Evolutionary conservation across 768 basidiomycete genomes (phyloP), one percentile per base, ranked within the genome.

Genomic region (Epithele typhae): DNA sequence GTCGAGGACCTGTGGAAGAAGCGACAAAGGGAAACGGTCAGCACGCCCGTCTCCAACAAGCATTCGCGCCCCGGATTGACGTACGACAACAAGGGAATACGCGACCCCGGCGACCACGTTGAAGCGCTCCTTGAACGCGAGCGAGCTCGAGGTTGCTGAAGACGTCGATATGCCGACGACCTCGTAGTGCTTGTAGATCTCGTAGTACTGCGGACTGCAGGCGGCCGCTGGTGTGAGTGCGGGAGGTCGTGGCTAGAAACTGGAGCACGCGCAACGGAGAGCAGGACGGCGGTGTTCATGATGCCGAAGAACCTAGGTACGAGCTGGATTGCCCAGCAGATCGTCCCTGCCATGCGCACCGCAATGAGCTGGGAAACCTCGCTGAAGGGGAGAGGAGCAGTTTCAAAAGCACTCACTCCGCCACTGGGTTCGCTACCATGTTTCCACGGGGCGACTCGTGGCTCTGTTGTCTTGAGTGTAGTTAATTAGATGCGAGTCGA

Each of bases 151-250:
- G 67, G 49, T 78, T 71, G 43, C 78, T 82, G 65, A 87, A 87
- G 4, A 89, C 63, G 84, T 68, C 2, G 82, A 85, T 45, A 92
- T 77, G 5, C 88, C 88, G 23, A 77, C 56, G 39, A 84, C 81
- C 52, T 80, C 74, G 53, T 69, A 70, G 54, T 72, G 68, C 50
- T 76, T 75, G 65, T 75, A 84, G 37, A 91, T 89, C 59, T 90
- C 85, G 60, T 73, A 79, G 57, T 84, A 91, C 60, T 91, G 88
- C 1, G 88, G 78, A 2, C 68, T 68, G 30, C 40, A 18, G 17
- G 35, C 6, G 17, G 35, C 14, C 4, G 22, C 7, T 22, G 21
- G 15, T 8, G 24, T 10, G n/a, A 4, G 5, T 4, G 0, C 5
- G 17, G 15, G 15, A 1, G 14, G 9, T 12, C 8, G 1, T 25